Conservation (phyloP, 768 basidiomycete genomes). For the Mycena kentingensis region DNA sequence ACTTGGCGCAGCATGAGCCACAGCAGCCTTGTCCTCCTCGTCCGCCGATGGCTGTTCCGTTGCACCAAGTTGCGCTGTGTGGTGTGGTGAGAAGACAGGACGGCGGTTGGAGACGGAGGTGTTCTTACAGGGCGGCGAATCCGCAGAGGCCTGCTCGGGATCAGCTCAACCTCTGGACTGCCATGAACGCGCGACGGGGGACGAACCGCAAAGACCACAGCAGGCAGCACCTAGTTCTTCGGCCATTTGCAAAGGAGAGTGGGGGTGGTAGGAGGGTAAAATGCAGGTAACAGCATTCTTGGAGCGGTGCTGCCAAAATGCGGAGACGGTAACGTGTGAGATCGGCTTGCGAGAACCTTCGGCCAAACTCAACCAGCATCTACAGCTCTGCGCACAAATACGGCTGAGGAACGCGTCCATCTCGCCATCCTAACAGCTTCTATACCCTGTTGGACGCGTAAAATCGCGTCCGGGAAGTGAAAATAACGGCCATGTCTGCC, state of each 20-base stretch:
- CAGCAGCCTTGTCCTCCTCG: conserved; percentile 44
- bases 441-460: too few relatives aligned
- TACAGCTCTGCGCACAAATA: too few relatives aligned
- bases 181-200: conserved; percentile 8
- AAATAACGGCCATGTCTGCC: too few relatives aligned
- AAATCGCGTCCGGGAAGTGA: too few relatives aligned
- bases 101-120: background rate
- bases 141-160: conserved; percentile 18
- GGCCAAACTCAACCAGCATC: too few relatives aligned
- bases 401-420: too few relatives aligned
- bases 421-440: too few relatives aligned
- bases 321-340: too few relatives aligned
- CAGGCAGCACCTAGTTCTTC: conserved; percentile 17
- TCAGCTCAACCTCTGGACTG: background rate
- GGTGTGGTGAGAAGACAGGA: background rate
- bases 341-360: too few relatives aligned
- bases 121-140: conserved; percentile 5
- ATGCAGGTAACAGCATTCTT: background rate
- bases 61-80: conserved; percentile 28
- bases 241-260: background rate
- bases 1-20: conserved; percentile 43
- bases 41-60: conserved; percentile 34
- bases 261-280: background rate
- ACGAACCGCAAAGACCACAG: conserved; percentile 34
- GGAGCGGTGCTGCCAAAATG: background rate